Evolutionary conservation across 2,329 filamentous ascomycete genomes (phyloP).

Genomic region (Fusarium acutatum): DNA sequence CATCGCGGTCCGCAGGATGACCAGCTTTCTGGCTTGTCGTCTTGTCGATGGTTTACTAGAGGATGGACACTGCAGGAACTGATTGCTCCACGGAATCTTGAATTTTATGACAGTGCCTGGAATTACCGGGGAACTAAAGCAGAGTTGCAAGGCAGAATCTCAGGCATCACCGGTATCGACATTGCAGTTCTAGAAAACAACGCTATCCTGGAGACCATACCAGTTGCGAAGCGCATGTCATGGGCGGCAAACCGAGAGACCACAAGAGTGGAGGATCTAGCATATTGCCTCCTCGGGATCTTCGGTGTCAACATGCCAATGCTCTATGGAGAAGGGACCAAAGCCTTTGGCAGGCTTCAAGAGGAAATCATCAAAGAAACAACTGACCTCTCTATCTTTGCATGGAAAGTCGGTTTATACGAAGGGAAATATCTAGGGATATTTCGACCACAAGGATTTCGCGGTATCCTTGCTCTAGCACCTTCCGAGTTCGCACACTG

Average conservation of each 20-base stretch:
- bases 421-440: not conserved
- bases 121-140: not conserved
- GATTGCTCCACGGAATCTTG: not conserved
- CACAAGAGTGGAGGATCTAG: not conserved
- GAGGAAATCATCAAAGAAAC: conserved; percentile 17
- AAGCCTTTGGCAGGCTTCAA: conserved; percentile 6
- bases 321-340: conserved; percentile 3
- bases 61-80: conserved; percentile 11
- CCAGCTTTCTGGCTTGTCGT: not conserved
- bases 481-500: not conserved
- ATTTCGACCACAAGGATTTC: not conserved
- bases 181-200: not conserved
- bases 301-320: conserved; percentile 18
- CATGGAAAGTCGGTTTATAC: not conserved
- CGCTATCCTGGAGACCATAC: not conserved
- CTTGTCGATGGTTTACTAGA: not conserved
- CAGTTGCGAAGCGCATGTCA: conserved; percentile 3
- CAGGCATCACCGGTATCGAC: not conserved
- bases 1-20: accelerated
- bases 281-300: conserved; percentile 7
- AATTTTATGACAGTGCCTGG: not conserved
- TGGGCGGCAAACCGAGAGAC: conserved; percentile 12
- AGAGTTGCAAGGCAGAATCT: accelerated
- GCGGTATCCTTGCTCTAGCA: not conserved
- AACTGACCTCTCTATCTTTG: conserved; percentile 13